Conservation (phyloP, 192 early-diverging fungal species). For the Backusella australiensis region DNA sequence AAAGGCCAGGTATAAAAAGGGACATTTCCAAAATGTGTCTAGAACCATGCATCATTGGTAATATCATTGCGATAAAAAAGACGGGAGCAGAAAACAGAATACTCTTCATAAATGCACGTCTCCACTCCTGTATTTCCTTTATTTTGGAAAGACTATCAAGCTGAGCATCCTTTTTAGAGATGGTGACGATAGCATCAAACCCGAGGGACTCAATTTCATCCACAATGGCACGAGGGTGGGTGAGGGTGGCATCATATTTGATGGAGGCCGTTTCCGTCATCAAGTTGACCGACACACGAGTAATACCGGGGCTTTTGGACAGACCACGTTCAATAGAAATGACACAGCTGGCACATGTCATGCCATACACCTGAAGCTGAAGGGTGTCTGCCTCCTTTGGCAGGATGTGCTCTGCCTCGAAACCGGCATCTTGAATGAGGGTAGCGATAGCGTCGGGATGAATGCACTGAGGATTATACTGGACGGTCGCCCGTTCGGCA, state of each 20-base stretch:
- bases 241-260: constrained; percentile 52
- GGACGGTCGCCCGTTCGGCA: constrained; percentile 69
- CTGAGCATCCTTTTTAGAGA: constrained; percentile 60
- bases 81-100: constrained; percentile 81
- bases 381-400: background rate
- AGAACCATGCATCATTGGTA: constrained; percentile 49
- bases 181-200: constrained; percentile 17
- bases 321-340: constrained; percentile 63
- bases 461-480: constrained; percentile 55
- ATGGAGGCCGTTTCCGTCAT: constrained; percentile 68
- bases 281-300: constrained; percentile 62
- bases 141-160: constrained; percentile 85
- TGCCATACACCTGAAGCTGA: constrained; percentile 56
- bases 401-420: constrained; percentile 57
- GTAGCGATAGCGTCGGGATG: constrained; percentile 53
- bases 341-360: constrained; percentile 91
- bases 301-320: constrained; percentile 43
- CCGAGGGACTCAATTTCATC: constrained; percentile 78
- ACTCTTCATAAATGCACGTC: constrained; percentile 63
- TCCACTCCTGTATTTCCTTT: constrained; percentile 83
- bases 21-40: constrained; percentile 27
- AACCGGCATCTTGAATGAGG: constrained; percentile 76
- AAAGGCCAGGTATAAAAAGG: constrained; percentile 58
- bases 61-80: constrained; percentile 72
- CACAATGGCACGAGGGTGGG: constrained; percentile 81